These are phyloP conservation scores for Morella rubra DNA, from an alignment of 306 rosid genomes.

Conservation along the genomic window DNA sequence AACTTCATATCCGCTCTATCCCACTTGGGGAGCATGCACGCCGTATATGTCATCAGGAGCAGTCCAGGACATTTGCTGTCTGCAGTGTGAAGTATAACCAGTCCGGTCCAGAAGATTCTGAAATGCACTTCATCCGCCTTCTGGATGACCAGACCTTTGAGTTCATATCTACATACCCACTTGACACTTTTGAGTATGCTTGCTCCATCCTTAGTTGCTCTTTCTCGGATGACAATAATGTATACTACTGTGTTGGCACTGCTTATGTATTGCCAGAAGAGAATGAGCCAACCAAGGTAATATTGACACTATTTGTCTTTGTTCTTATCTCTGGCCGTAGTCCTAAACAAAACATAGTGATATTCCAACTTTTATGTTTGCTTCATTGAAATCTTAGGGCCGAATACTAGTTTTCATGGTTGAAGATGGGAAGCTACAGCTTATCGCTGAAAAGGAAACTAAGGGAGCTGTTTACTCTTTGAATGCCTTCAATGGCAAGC, in stretches of 20 bases:
- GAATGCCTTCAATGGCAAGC: conserved; percentile 92
- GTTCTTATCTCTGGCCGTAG: not conserved
- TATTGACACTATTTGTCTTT: conserved; percentile 16
- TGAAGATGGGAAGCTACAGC: conserved; percentile 96
- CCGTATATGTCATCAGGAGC: conserved; percentile 97
- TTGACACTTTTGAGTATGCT: conserved; percentile 81
- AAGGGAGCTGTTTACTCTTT: conserved; percentile 93
- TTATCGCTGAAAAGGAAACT: conserved; percentile 95
- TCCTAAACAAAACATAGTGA: conserved; percentile 15
- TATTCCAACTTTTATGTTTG: conserved; percentile 18
- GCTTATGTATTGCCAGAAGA: conserved; percentile 96
- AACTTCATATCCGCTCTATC: conserved; percentile 95
- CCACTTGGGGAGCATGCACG: conserved; percentile 95
- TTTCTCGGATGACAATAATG: conserved; percentile 87
- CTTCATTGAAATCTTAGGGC: conserved; percentile 51
- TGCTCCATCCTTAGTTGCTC: conserved; percentile 98
- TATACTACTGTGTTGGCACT: conserved; percentile 96
- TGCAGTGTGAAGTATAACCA: conserved; percentile 77
- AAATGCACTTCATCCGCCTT: conserved; percentile 80
- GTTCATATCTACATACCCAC: conserved; percentile 75
- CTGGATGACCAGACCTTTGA: conserved; percentile 97
- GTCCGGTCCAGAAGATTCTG: conserved; percentile 78
- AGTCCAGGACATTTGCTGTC: conserved; percentile 87
- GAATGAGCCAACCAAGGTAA: conserved; percentile 89
- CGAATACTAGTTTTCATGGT: conserved; percentile 88